These are phyloP conservation scores for Hyphopichia khmerensis DNA, from an alignment of 1,139 yeast species.

Conservation along the genomic window DNA sequence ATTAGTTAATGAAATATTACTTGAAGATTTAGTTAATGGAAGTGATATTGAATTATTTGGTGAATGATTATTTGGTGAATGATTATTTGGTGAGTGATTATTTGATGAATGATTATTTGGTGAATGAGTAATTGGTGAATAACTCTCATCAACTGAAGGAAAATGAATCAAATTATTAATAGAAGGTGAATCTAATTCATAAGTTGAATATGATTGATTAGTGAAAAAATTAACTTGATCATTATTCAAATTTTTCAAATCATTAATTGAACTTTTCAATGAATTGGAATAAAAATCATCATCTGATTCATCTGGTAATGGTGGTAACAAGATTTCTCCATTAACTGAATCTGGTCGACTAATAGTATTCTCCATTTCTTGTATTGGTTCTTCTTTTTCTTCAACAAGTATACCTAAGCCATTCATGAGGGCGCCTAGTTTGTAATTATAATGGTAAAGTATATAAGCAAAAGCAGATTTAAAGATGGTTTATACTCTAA, in stretches of 20 bases:
- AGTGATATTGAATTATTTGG: not conserved
- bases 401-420: slow-evolving; percentile 36
- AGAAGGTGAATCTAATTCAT: slow-evolving; percentile 32
- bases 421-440: too few species aligned
- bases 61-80: slow-evolving; percentile 6
- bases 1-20: slow-evolving; percentile 8
- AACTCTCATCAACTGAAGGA: slow-evolving; percentile 15
- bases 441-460: not conserved
- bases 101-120: slow-evolving; percentile 4
- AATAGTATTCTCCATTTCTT: not conserved
- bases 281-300: slow-evolving; percentile 6
- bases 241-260: not conserved
- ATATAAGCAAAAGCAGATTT: too few species aligned
- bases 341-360: slow-evolving; percentile 3
- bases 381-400: slow-evolving; percentile 14
- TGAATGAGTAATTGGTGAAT: slow-evolving; percentile 1
- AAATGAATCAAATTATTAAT: slow-evolving; percentile 19
- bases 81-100: not conserved
- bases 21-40: not conserved
- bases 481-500: too few species aligned
- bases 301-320: slow-evolving; percentile 31
- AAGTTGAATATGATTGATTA: slow-evolving; percentile 11
- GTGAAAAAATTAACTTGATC: not conserved
- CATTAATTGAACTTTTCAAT: slow-evolving; percentile 4
- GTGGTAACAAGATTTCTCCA: slow-evolving; percentile 36